Base-by-base conservation (phyloP, 805 yeast genomes). In the Isabelozyma heimii region DNA sequence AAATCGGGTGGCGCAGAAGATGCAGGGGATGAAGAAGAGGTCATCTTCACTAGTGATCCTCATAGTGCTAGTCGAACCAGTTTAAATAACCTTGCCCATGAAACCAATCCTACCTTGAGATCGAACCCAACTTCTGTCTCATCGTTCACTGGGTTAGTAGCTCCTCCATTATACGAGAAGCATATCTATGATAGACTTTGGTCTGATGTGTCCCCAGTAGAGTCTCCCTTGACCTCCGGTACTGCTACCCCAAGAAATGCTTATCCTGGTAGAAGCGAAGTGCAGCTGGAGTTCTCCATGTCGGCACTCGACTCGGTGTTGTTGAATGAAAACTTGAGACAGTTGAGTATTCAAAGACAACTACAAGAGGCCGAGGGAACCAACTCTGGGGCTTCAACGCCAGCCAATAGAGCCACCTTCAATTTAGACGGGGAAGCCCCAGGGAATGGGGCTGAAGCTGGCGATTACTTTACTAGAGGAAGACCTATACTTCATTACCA, bases 101-200 rank as follows among this genome's bases (percentile, higher is more conserved):
- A 38, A 14, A 50, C 16, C 9, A 41, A 48, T 5, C 42, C 51
- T 8, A 50, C 40, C 17, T 50, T 40, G 14, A 8, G 38, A 8
- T 62, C 73, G 7, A 64, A 61, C 49, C 53, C 55, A n/a, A 63
- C 59, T 39, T 69, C 73, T 1, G 54, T 46, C 37, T 58, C 70
- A 4, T 63, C 72, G 20, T 62, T 70, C 45, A 65, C 66, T 13
- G 78, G 77, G 6, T 61, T 81, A 42, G 76, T 82, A 70, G 94
- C 97, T 0, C 97, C 97, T 2, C 96, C 97, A 26, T 78, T 85
- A 49, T 91, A 91, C 63, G 91, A 83, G 50, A 82, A 79, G 47
- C 96, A 89, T 64, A 81, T 89, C 37, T 88, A 86, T 65, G 97
- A 91, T 66, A 73, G 87, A 48, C 66, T 91, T 17, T 90, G 88